These are phyloP conservation scores for Fusarium proliferatum DNA, from an alignment of 2,329 filamentous ascomycete species.

Conservation along the genomic window DNA sequence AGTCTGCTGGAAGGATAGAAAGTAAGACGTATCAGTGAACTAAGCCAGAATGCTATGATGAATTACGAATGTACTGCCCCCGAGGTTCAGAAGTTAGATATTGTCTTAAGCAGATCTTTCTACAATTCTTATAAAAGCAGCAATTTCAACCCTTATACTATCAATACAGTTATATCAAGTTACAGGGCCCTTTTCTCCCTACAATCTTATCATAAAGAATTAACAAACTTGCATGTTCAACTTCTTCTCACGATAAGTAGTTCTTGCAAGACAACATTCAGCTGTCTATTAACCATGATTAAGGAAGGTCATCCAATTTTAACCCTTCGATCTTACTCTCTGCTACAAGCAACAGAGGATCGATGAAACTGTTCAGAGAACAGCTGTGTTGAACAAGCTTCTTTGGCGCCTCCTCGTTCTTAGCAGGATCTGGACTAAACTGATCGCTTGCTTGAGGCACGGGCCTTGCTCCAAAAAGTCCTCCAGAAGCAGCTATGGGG, in stretches of 20 bases:
- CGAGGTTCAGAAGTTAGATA: not conserved
- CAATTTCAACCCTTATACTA: not conserved
- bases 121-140: not conserved
- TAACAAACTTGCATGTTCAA: not conserved
- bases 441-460: not conserved
- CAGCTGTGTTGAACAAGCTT: not conserved
- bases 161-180: not conserved
- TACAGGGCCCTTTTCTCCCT: too few relatives aligned
- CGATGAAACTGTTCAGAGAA: not conserved
- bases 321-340: not conserved
- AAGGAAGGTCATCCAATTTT: not conserved
- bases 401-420: not conserved
- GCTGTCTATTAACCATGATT: not conserved
- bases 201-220: not conserved
- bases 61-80: not conserved
- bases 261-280: too few relatives aligned
- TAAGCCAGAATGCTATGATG: not conserved
- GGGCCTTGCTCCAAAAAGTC: accelerated
- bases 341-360: not conserved
- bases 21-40: not conserved
- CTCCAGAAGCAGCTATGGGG: accelerated
- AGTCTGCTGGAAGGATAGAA: too few relatives aligned
- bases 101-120: not conserved
- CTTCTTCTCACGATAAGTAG: not conserved
- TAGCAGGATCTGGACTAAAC: not conserved